Evolutionary conservation across 1,284 basidiomycete genomes (phyloP).

Genomic region (Rhizoctonia solani): DNA sequence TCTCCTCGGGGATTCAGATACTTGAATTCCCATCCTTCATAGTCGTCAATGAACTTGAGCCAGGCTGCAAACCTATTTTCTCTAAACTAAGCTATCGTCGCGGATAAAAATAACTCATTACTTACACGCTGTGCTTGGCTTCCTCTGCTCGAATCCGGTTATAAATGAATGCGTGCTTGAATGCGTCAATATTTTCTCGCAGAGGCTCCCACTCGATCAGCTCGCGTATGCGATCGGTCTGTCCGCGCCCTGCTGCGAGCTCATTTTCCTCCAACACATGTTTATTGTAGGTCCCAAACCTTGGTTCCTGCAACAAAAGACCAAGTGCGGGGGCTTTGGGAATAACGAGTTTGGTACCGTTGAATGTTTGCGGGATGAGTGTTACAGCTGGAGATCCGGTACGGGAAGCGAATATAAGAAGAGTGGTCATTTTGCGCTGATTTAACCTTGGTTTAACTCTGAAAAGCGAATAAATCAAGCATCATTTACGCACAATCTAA

Average conservation of each 20-base stretch:
- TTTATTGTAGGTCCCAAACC: slow-evolving; percentile 40
- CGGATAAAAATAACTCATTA: slow-evolving; percentile 27
- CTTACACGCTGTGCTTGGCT: slow-evolving; percentile 79
- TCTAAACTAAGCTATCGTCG: slow-evolving; percentile 1
- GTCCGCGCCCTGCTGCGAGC: slow-evolving; percentile 39
- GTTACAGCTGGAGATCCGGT: slow-evolving; percentile 65
- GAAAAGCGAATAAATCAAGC: slow-evolving; percentile 40
- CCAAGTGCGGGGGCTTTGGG: slow-evolving; percentile 98
- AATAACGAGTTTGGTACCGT: slow-evolving; percentile 78
- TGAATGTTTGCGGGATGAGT: slow-evolving; percentile 49
- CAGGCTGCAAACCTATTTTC: slow-evolving; percentile 71
- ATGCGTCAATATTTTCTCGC: slow-evolving; percentile 66
- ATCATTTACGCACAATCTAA: slow-evolving; percentile 50
- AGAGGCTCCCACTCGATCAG: slow-evolving; percentile 73
- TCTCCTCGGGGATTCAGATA: slow-evolving; percentile 72
- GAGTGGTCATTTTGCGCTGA: slow-evolving; percentile 97
- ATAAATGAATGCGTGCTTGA: slow-evolving; percentile 86
- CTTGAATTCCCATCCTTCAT: slow-evolving; percentile 67
- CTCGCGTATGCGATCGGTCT: slow-evolving; percentile 59
- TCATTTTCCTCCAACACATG: slow-evolving; percentile 47
- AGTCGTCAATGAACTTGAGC: slow-evolving; percentile 69
- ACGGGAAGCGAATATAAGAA: slow-evolving; percentile 77
- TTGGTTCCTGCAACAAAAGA: slow-evolving; percentile 80
- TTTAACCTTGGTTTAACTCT: background rate
- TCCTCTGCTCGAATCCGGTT: slow-evolving; percentile 82